Evolutionary conservation across 208 protist species (phyloP).

Genomic region (Wallacemonas sp.): DNA sequence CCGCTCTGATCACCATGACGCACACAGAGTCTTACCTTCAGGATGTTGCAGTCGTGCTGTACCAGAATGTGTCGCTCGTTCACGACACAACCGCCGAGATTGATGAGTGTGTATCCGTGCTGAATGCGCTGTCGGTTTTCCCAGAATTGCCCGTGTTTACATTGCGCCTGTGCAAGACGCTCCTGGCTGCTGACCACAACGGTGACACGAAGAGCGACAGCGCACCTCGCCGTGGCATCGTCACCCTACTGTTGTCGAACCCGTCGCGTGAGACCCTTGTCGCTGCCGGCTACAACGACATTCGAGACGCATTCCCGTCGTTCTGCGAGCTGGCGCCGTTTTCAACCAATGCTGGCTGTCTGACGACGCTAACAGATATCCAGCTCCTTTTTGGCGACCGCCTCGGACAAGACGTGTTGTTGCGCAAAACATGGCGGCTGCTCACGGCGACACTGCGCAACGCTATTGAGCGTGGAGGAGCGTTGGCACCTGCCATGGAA

Average conservation of each 20-base stretch:
- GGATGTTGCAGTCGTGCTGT: background rate
- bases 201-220: background rate
- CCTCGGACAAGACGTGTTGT: background rate
- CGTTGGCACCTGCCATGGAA: background rate
- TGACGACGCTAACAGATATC: background rate
- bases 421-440: conserved; percentile 11
- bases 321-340: conserved; percentile 14
- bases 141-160: background rate
- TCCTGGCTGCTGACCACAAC: background rate
- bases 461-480: background rate
- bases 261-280: conserved; percentile 7
- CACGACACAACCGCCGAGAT: background rate
- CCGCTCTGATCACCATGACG: too few species aligned
- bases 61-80: background rate
- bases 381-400: conserved; percentile 5
- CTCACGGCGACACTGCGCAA: conserved; percentile 8
- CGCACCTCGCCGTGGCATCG: background rate
- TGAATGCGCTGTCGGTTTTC: background rate
- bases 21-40: background rate
- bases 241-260: background rate
- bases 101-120: conserved; percentile 3
- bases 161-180: background rate
- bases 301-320: background rate
- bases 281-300: background rate
- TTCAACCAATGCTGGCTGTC: background rate